phyloP scores from a whole-genome alignment of 129 eudicot genomes.

The Arctium lappa region DNA sequence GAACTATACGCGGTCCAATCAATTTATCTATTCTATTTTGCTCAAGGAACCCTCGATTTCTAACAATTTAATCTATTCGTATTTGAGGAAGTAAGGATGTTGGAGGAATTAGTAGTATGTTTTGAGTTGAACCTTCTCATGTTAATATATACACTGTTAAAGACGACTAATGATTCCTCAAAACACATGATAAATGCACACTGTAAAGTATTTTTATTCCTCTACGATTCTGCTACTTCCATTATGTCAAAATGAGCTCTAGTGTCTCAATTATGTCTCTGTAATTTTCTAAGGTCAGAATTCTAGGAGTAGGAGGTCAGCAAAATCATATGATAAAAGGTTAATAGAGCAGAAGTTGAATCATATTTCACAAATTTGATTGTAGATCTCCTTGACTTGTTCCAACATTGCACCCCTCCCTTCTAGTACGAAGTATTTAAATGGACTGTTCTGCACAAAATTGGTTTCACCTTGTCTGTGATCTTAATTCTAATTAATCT shows the following conservation, averaged over 20 bases:
- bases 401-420: background rate
- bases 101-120: too few relatives aligned
- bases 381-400: background rate
- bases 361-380: background rate
- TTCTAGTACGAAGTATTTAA: background rate
- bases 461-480: background rate
- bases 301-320: background rate
- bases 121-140: background rate
- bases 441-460: background rate
- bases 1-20: too few relatives aligned
- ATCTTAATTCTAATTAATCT: slow-evolving; percentile 1
- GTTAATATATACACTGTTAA: background rate
- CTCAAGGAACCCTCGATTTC: too few relatives aligned
- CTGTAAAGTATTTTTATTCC: background rate
- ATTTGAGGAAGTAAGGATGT: too few relatives aligned
- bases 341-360: background rate
- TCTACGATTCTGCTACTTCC: background rate
- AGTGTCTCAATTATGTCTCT: background rate
- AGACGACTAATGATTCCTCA: background rate
- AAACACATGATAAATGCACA: background rate
- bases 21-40: too few relatives aligned
- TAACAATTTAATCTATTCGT: too few relatives aligned
- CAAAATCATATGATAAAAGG: background rate
- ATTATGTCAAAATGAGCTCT: background rate
- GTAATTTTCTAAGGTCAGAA: background rate